Conservation (phyloP, 768 basidiomycete species). For the Russula emetica region DNA sequence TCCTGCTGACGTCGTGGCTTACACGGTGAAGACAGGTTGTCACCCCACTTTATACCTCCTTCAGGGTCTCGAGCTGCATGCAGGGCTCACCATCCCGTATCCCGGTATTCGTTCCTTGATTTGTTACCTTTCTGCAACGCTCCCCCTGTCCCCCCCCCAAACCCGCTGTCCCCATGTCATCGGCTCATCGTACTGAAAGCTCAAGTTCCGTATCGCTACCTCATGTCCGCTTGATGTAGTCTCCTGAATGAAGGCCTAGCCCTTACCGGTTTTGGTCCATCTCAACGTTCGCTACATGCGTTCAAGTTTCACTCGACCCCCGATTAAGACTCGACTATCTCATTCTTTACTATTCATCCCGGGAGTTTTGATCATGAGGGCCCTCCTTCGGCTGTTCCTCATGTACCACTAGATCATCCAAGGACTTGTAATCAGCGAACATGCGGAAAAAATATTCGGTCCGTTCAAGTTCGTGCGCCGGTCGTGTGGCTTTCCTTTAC, state of each 20-base stretch:
- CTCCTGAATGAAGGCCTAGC: conserved; percentile 10
- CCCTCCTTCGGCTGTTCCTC: conserved; percentile 13
- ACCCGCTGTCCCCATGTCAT: background rate
- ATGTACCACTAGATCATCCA: conserved; percentile 4
- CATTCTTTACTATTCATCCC: background rate
- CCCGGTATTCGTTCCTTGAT: background rate
- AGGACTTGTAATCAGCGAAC: background rate
- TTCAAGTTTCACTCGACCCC: conserved; percentile 1
- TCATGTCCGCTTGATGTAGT: conserved; percentile 20
- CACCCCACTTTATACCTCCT: conserved; percentile 7
- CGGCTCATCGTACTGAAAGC: background rate
- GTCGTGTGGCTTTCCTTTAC: conserved; percentile 8
- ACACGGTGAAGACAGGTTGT: conserved; percentile 6
- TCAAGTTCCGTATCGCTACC: conserved; percentile 15
- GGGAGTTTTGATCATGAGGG: conserved; percentile 12
- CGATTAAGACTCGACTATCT: conserved; percentile 5
- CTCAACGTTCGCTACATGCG: conserved; percentile 17
- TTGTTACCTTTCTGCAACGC: background rate
- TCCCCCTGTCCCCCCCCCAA: background rate
- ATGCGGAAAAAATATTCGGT: background rate
- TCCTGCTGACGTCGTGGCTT: background rate
- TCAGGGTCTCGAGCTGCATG: conserved; percentile 4
- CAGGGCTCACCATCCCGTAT: background rate
- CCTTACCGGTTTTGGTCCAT: conserved; percentile 10
- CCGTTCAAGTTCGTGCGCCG: background rate